A percentile compares a stretch with the other conserved stretches of the same genome.
phyloP scores from a whole-genome alignment of 192 early-diverging fungal genomes.

The Funneliformis geosporum region DNA sequence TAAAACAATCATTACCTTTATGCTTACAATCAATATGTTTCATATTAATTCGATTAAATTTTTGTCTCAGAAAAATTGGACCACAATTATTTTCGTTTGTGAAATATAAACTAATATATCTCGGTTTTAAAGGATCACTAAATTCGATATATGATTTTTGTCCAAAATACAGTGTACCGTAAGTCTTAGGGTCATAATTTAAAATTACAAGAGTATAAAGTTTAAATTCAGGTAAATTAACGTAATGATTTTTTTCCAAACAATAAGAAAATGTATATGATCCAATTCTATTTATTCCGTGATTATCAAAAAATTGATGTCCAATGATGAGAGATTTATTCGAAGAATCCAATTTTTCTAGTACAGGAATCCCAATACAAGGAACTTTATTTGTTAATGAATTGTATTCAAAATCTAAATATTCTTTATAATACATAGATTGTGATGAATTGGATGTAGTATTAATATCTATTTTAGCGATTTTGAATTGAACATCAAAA shows the following conservation, averaged over 20 bases:
- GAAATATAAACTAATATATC: neutral
- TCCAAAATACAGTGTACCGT: neutral
- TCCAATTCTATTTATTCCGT: neutral
- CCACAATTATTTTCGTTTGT: neutral
- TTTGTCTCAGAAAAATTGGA: neutral
- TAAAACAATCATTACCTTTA: too few species aligned
- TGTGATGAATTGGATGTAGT: too few species aligned
- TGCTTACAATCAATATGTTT: neutral
- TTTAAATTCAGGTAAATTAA: neutral
- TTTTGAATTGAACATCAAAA: neutral
- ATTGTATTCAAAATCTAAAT: neutral
- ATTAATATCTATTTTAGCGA: neutral
- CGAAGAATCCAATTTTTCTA: neutral
- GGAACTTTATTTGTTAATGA: neutral
- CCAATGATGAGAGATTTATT: neutral
- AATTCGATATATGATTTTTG: too few species aligned
- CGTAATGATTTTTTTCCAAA: neutral
- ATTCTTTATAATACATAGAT: neutral
- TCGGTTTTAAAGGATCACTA: neutral
- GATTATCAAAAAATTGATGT: neutral
- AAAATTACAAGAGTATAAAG: neutral
- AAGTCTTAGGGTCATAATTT: neutral
- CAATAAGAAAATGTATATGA: neutral
- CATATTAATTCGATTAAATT: neutral
- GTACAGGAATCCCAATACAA: neutral